Percentiles rank a stretch among this genome's conserved stretches.
Conservation (phyloP, 169 alveolate genomes). For the Plasmodium chabaudi region DNA sequence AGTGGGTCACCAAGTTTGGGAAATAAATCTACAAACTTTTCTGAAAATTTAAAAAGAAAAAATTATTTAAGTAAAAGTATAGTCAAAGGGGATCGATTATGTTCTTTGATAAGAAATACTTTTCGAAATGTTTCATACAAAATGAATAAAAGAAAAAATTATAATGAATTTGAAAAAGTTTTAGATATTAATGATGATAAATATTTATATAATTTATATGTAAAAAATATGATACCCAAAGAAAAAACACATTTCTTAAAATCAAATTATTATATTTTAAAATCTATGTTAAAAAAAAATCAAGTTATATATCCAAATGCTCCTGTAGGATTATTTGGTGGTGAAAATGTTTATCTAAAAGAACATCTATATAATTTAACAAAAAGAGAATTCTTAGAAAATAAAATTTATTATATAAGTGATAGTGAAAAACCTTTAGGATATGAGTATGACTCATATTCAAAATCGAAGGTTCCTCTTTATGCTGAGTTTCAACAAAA, state of each 20-base stretch:
- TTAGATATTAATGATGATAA: conserved; percentile 62
- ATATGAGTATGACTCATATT: conserved; percentile 33
- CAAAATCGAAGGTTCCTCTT: conserved; percentile 30
- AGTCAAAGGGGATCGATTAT: conserved; percentile 19
- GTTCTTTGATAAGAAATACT: conserved; percentile 13
- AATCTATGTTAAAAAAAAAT: conserved; percentile 52
- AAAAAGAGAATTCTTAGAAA: conserved; percentile 59
- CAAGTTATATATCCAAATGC: conserved; percentile 63
- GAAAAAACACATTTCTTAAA: conserved; percentile 50
- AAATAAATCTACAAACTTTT: conserved; percentile 6
- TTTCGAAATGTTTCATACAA: conserved; percentile 15
- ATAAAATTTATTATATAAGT: conserved; percentile 47
- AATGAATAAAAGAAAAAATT: conserved; percentile 12
- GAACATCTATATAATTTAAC: conserved; percentile 44
- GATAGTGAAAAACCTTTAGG: conserved; percentile 51
- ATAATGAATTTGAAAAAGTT: conserved; percentile 35
- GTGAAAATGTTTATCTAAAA: conserved; percentile 66
- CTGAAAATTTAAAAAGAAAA: not conserved
- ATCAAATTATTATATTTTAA: conserved; percentile 44
- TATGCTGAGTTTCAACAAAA: conserved; percentile 54
- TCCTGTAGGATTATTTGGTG: conserved; percentile 64
- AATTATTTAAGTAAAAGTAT: not conserved
- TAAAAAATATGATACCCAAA: conserved; percentile 61
- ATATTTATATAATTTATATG: conserved; percentile 33
- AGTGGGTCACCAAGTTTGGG: not conserved